These are phyloP conservation scores for Gracilaria caudata DNA, from an alignment of 23 red algal genomes.

Conservation along the genomic window DNA sequence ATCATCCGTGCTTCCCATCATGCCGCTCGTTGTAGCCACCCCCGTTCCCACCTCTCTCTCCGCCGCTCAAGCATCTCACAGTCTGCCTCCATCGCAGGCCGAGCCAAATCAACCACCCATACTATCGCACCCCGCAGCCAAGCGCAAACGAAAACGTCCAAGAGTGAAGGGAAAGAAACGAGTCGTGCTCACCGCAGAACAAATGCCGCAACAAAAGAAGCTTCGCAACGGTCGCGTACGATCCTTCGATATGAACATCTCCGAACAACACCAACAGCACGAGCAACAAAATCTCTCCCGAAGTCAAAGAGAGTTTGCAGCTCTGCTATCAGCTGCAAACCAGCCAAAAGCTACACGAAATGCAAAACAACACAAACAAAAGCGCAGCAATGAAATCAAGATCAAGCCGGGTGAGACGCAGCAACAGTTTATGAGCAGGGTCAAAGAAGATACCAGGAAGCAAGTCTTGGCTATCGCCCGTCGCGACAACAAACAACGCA, in stretches of 20 bases:
- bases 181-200: constrained; percentile 5
- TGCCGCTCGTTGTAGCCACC: constrained; percentile 3
- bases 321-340: not conserved
- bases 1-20: not conserved
- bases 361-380: not conserved
- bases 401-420: constrained; percentile 35
- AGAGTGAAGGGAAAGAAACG: not conserved
- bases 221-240: not conserved
- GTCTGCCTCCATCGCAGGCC: not conserved
- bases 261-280: not conserved
- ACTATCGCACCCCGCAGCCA: not conserved
- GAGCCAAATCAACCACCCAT: not conserved
- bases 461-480: constrained; percentile 24
- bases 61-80: not conserved
- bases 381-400: not conserved
- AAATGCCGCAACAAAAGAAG: not conserved
- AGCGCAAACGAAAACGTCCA: not conserved
- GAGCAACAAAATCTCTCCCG: not conserved
- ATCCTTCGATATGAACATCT: not conserved
- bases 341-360: not conserved
- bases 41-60: not conserved
- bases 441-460: constrained; percentile 14
- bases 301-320: constrained; percentile 9
- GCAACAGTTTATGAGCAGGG: constrained; percentile 7
- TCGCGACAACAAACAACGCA: constrained; percentile 29